Evolutionary conservation across 2,329 filamentous ascomycete genomes (phyloP).

Genomic region (Colletotrichum higginsianum): DNA sequence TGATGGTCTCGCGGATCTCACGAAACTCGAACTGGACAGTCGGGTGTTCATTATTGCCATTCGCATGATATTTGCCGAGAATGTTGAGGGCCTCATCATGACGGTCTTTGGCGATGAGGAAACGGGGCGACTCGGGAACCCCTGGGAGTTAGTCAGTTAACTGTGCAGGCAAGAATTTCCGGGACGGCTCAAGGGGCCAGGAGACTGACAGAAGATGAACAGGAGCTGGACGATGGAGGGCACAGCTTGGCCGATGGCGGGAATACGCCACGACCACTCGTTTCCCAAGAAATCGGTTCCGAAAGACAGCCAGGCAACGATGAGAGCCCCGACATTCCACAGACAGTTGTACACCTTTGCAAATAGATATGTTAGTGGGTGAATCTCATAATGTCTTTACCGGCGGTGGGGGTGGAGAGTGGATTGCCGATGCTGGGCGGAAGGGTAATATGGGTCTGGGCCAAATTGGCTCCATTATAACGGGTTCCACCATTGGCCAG

Average conservation of each 20-base stretch:
- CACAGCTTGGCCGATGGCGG: slow-evolving; percentile 63
- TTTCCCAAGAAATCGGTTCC: slow-evolving; percentile 61
- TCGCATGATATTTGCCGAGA: slow-evolving; percentile 53
- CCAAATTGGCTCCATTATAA: too few species aligned
- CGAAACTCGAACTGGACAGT: slow-evolving; percentile 72
- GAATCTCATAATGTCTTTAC: not conserved
- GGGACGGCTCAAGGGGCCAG: not conserved
- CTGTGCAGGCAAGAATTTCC: not conserved
- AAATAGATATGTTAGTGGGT: not conserved
- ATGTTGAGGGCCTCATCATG: slow-evolving; percentile 54
- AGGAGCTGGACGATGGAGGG: slow-evolving; percentile 63
- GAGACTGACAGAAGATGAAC: slow-evolving; percentile 61
- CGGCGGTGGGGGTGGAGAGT: not conserved
- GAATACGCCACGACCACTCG: slow-evolving; percentile 68
- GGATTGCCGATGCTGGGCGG: not conserved
- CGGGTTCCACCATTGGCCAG: too few species aligned
- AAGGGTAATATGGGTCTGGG: not conserved
- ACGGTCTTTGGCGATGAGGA: slow-evolving; percentile 56
- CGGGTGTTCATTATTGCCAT: slow-evolving; percentile 55
- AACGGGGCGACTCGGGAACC: slow-evolving; percentile 62
- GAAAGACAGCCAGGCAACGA: slow-evolving; percentile 66
- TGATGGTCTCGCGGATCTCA: slow-evolving; percentile 72
- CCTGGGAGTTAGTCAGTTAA: slow-evolving; percentile 18
- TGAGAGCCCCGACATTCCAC: slow-evolving; percentile 65
- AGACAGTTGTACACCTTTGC: slow-evolving; percentile 59